A percentile compares a stretch with the other conserved stretches of the same genome.
Evolutionary conservation across 441 rosid species (phyloP).

Genomic region (Eutrema salsugineum): DNA sequence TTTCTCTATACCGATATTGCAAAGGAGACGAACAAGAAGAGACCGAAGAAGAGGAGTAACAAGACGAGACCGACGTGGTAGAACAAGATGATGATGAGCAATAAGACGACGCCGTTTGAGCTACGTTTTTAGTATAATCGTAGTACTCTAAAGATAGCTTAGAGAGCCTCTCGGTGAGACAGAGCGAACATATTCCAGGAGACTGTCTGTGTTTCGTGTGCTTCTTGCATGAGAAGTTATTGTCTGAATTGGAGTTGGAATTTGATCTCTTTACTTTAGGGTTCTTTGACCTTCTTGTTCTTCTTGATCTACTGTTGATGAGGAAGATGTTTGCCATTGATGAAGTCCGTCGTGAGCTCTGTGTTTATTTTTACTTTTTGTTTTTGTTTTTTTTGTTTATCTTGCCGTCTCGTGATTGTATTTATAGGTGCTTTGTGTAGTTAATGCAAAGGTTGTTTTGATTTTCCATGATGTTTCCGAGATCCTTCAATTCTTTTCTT

Average conservation of each 20-base stretch:
- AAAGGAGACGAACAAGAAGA: slow-evolving; percentile 33
- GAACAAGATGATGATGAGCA: slow-evolving; percentile 12
- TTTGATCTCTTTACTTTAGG: slow-evolving; percentile 17
- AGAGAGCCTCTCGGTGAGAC: slow-evolving; percentile 27
- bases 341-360: slow-evolving; percentile 9
- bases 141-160: slow-evolving; percentile 26
- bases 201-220: slow-evolving; percentile 31
- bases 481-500: slow-evolving; percentile 10
- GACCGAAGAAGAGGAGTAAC: slow-evolving; percentile 27
- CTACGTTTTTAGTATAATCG: slow-evolving; percentile 14
- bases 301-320: slow-evolving; percentile 11
- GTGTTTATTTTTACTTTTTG: neutral
- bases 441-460: slow-evolving; percentile 26
- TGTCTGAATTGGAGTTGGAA: slow-evolving; percentile 12
- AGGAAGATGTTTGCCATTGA: slow-evolving; percentile 30
- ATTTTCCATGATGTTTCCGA: slow-evolving; percentile 25
- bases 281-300: slow-evolving; percentile 13
- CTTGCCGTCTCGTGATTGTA: slow-evolving; percentile 9
- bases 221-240: slow-evolving; percentile 34
- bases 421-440: slow-evolving; percentile 14
- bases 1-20: slow-evolving; percentile 23
- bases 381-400: neutral
- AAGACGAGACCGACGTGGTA: slow-evolving; percentile 24
- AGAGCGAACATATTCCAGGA: slow-evolving; percentile 32
- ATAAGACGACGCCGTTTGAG: slow-evolving; percentile 5